These are phyloP conservation scores for Trypanosoma boissoni DNA, from an alignment of 208 protist genomes.

Conservation along the genomic window DNA sequence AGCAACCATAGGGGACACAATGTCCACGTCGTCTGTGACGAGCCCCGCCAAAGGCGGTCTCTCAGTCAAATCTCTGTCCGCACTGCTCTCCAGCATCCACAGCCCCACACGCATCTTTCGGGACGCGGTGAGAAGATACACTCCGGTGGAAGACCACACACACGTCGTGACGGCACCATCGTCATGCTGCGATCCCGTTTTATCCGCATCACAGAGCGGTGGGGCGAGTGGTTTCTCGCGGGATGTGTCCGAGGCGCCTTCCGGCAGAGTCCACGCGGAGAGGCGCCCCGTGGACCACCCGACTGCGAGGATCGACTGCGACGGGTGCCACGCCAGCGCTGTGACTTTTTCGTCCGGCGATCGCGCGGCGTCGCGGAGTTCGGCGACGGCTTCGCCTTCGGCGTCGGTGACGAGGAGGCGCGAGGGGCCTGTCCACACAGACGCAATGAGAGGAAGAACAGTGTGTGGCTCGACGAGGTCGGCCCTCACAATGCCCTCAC, in stretches of 20 bases:
- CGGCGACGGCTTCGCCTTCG: slow-evolving; percentile 72
- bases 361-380: slow-evolving; percentile 25
- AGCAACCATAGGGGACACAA: not conserved
- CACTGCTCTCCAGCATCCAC: slow-evolving; percentile 64
- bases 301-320: slow-evolving; percentile 56
- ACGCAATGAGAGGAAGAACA: slow-evolving; percentile 61
- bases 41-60: too few species aligned
- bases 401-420: slow-evolving; percentile 76
- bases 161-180: slow-evolving; percentile 39
- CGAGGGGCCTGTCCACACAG: slow-evolving; percentile 52
- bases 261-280: slow-evolving; percentile 55
- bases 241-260: too few species aligned
- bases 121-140: slow-evolving; percentile 63
- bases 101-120: slow-evolving; percentile 48
- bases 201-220: slow-evolving; percentile 46
- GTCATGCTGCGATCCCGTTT: slow-evolving; percentile 55
- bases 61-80: too few species aligned
- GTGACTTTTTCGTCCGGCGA: slow-evolving; percentile 32
- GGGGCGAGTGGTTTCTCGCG: slow-evolving; percentile 5
- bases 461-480: slow-evolving; percentile 54
- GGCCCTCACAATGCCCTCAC: slow-evolving; percentile 58
- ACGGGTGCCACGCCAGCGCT: slow-evolving; percentile 85
- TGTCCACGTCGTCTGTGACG: not conserved
- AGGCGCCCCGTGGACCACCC: slow-evolving; percentile 86
- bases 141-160: slow-evolving; percentile 57